A percentile compares a stretch with the other conserved stretches of the same genome.
phyloP scores from a whole-genome alignment of 805 yeast species.

The Ogataea nitratoaversa region DNA sequence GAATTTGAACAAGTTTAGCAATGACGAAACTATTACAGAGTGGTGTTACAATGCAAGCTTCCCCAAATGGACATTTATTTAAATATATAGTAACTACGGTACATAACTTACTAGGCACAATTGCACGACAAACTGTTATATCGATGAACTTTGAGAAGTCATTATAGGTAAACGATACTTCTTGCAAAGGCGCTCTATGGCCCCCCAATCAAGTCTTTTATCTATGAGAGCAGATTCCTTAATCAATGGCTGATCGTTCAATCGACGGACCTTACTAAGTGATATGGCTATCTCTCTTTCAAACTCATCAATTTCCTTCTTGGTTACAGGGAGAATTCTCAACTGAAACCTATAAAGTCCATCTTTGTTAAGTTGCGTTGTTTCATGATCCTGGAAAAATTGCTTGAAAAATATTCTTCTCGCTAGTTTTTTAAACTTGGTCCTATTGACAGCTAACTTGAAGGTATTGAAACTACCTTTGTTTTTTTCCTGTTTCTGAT shows the following conservation, averaged over 20 bases:
- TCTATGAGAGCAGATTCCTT: conserved; percentile 8
- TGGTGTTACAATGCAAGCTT: conserved; percentile 38
- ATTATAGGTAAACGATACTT: conserved; percentile 7
- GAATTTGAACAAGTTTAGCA: neutral
- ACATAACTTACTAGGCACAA: too few species aligned
- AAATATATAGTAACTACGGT: too few species aligned
- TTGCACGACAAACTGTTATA: too few species aligned
- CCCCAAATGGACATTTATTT: conserved; percentile 47
- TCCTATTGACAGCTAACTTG: conserved; percentile 23
- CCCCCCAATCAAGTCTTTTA: conserved; percentile 17
- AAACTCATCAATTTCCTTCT: conserved; percentile 13
- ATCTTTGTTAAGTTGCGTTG: conserved; percentile 9
- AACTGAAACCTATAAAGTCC: conserved; percentile 24
- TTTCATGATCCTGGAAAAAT: conserved; percentile 8
- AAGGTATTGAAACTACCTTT: conserved; percentile 16
- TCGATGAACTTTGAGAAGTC: too few species aligned
- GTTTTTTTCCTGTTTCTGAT: neutral
- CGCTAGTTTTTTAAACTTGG: conserved; percentile 17
- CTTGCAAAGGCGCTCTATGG: conserved; percentile 7
- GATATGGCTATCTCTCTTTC: conserved; percentile 11
- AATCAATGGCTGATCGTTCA: conserved; percentile 4
- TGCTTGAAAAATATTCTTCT: conserved; percentile 16
- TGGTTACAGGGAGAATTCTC: conserved; percentile 10
- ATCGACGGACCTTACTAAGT: conserved; percentile 12
- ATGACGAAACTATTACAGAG: conserved; percentile 1